Base-by-base conservation (phyloP, 2,329 filamentous ascomycete species). In the Epichloe gansuensis region DNA sequence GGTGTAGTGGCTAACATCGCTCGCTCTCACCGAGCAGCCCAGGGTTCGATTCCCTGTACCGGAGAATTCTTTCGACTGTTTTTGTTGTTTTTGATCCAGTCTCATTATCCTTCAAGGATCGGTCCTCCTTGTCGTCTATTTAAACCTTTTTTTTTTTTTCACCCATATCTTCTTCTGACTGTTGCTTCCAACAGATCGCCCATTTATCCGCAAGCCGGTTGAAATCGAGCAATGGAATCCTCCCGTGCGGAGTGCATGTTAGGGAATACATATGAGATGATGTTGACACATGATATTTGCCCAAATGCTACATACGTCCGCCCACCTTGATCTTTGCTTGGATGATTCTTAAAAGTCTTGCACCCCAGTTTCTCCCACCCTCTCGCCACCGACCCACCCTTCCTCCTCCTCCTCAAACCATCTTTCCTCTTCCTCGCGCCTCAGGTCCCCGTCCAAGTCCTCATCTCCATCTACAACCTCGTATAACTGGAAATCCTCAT, bases 371-470 rank as follows among this genome's bases (percentile, higher is more conserved):
- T 88, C 81, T 3, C 84, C 83, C 6, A 64, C 65, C 12, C 65
- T 67, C 2, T 73, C 75, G 41, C 72, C 71, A 34, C 50, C 37
- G 4, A 77, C 72, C 78, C 84, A 88, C 47, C 75, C 75, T 0
- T 86, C 84, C 59, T 87, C 83, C 71, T 95, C 85, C 5, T 82
- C 81, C 23, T 90, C 87, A 63, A 94, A 91, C 72, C 87, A 95
- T 21, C 75, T 76, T 39, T 95, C 88, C 66, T 91, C 77, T 13
- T 72, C 72, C 50, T 85, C 82, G n/a, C 74, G 69, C 56, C 71
- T 80, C 73, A 63, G 75, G 67, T 73, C 69, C 64, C 67, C 80
- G 64, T 95, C 88, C 52, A 82, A 83, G 21, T 83, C 82, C 34
- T 89, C 83, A 61, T 86, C 82, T 38, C 72, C 71, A 62, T 95